phyloP scores from a whole-genome alignment of 306 rosid genomes.

The Mimosa pudica region DNA sequence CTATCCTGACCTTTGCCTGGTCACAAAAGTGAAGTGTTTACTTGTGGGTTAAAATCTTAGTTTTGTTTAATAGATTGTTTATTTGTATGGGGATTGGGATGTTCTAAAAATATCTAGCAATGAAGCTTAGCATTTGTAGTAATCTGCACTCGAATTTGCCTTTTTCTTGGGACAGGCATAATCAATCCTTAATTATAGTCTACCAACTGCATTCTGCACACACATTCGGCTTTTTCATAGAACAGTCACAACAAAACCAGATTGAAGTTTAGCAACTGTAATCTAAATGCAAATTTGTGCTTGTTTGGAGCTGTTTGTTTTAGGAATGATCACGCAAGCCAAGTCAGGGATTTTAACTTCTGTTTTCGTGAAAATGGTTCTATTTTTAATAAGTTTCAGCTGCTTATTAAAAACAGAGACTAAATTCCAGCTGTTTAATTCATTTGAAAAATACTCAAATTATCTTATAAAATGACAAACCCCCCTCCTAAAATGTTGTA shows the following conservation, averaged over 20 bases:
- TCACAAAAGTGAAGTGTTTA: background rate
- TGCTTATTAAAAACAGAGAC: background rate
- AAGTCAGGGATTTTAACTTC: background rate
- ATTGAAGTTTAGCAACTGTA: no score
- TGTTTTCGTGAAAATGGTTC: background rate
- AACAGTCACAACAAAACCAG: slow-evolving; percentile 7
- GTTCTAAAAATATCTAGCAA: background rate
- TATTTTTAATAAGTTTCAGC: background rate
- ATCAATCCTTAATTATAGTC: background rate
- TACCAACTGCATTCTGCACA: background rate
- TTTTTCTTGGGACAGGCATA: background rate
- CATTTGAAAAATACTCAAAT: background rate
- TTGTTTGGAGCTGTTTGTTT: no score
- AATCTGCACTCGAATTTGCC: background rate
- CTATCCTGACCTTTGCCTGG: background rate
- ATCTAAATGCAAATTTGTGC: no score
- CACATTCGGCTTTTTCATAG: background rate
- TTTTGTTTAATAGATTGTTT: background rate
- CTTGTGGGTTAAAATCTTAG: background rate
- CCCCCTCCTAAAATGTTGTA: no score
- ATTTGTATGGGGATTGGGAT: background rate
- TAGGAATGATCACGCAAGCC: no score
- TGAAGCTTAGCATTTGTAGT: no score
- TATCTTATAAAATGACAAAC: background rate
- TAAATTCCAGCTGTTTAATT: background rate